Conservation (phyloP, 306 rosid species). For the Quercus agrifolia region DNA sequence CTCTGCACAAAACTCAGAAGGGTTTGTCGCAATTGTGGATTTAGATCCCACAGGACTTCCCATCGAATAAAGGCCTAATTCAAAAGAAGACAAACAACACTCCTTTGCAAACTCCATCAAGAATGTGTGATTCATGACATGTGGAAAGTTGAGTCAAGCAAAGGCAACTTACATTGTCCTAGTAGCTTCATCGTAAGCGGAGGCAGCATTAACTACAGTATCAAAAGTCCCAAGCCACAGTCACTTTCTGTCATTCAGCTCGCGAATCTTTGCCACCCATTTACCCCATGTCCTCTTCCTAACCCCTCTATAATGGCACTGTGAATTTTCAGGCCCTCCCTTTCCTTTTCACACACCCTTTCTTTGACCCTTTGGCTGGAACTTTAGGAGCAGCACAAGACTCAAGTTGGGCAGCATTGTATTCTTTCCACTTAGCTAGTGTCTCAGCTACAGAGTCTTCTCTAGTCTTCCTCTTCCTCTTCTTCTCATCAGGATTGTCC, state of each 20-base stretch:
- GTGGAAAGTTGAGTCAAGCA: too few relatives aligned
- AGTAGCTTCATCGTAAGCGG: too few relatives aligned
- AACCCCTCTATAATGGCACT: slow-evolving; percentile 80
- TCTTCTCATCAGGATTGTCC: too few relatives aligned
- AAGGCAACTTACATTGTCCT: too few relatives aligned
- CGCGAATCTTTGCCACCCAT: too few relatives aligned
- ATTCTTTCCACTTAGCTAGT: slow-evolving; percentile 68
- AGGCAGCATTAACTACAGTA: too few relatives aligned
- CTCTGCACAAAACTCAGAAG: too few relatives aligned
- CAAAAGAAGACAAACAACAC: slow-evolving; percentile 31
- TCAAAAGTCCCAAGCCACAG: too few relatives aligned
- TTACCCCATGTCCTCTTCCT: not conserved
- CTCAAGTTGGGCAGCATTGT: slow-evolving; percentile 30
- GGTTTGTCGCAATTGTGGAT: too few relatives aligned
- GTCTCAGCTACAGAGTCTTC: slow-evolving; percentile 64
- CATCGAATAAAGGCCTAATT: slow-evolving; percentile 29
- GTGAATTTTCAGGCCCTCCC: slow-evolving; percentile 85
- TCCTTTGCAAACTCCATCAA: slow-evolving; percentile 68
- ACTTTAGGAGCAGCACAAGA: slow-evolving; percentile 37
- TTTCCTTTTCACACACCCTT: slow-evolving; percentile 97
- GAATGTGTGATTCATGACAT: slow-evolving; percentile 14
- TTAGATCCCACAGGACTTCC: slow-evolving; percentile 25
- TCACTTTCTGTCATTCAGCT: too few relatives aligned
- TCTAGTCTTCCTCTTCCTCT: not conserved
- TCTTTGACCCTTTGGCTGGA: slow-evolving; percentile 89